These are phyloP conservation scores for Rhodotorula mucilaginosa DNA, from an alignment of 1,284 basidiomycete genomes.

Conservation along the genomic window DNA sequence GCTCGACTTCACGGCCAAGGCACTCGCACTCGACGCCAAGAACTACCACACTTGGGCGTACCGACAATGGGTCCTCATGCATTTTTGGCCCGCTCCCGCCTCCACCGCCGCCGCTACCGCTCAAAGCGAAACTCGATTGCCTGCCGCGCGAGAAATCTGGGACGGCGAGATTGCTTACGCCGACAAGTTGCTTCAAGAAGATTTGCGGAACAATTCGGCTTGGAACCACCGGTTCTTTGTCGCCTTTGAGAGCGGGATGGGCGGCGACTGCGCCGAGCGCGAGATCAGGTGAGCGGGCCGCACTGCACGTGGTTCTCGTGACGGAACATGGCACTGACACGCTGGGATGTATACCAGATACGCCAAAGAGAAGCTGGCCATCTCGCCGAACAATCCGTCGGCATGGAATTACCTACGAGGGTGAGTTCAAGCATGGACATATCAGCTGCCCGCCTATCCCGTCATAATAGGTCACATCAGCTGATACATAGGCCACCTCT, in stretches of 20 bases:
- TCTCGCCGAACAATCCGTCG: constrained; percentile 84
- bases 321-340: neutral
- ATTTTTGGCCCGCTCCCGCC: constrained; percentile 56
- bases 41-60: constrained; percentile 98
- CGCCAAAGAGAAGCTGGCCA: constrained; percentile 71
- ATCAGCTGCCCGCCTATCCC: too few relatives aligned
- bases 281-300: constrained; percentile 68
- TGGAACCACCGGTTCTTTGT: constrained; percentile 98
- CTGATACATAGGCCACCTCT: too few relatives aligned
- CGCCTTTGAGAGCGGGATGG: constrained; percentile 63
- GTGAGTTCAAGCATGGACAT: constrained; percentile 41
- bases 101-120: neutral
- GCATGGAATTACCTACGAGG: constrained; percentile 92
- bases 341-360: constrained; percentile 46
- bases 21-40: constrained; percentile 73
- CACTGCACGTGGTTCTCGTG: constrained; percentile 36
- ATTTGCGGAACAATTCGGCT: constrained; percentile 92
- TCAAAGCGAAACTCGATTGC: constrained; percentile 18
- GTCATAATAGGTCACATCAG: too few relatives aligned
- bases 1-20: constrained; percentile 71
- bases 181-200: constrained; percentile 68
- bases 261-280: constrained; percentile 59
- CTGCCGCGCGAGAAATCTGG: constrained; percentile 64
- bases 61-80: constrained; percentile 83
- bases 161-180: constrained; percentile 71